Evolutionary conservation across 208 protist genomes (phyloP).

Genomic region (Wallacemonas sp.): DNA sequence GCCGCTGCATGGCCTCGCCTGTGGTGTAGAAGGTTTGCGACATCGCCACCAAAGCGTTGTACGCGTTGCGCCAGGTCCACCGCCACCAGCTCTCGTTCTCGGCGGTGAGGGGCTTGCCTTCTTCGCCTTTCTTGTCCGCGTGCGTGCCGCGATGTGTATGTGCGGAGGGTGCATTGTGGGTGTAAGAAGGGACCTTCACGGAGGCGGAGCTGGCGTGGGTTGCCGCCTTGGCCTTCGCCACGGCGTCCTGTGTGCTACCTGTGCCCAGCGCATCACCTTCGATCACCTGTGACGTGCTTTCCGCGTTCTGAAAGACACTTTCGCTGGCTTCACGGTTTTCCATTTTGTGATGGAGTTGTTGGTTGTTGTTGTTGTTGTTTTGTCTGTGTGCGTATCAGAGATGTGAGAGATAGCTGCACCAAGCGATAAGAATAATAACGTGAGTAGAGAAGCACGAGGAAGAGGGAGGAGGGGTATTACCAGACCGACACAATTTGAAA

Average conservation of each 20-base stretch:
- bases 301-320: not conserved
- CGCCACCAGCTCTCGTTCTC: constrained; percentile 16
- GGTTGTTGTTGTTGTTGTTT: not conserved
- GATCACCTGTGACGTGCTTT: not conserved
- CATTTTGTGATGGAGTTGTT: not conserved
- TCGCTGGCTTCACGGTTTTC: not conserved
- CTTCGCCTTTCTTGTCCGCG: not conserved
- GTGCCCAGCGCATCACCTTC: not conserved
- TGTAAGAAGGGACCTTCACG: not conserved
- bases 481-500: no score
- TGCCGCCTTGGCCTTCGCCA: not conserved
- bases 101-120: constrained; percentile 6
- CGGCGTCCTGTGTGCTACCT: not conserved
- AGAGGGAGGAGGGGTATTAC: not conserved
- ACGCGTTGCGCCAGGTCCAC: constrained; percentile 13
- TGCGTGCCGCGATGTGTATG: constrained; percentile 2
- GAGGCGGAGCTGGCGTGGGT: not conserved
- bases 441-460: not conserved
- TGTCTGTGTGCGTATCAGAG: no score
- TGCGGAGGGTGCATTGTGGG: no score
- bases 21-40: constrained; percentile 6
- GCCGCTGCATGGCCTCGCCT: not conserved
- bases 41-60: constrained; percentile 14
- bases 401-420: no score
- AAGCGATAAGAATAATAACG: no score